Evolutionary conservation across 768 basidiomycete genomes (phyloP).

Genomic region (Suillus hirtellus): DNA sequence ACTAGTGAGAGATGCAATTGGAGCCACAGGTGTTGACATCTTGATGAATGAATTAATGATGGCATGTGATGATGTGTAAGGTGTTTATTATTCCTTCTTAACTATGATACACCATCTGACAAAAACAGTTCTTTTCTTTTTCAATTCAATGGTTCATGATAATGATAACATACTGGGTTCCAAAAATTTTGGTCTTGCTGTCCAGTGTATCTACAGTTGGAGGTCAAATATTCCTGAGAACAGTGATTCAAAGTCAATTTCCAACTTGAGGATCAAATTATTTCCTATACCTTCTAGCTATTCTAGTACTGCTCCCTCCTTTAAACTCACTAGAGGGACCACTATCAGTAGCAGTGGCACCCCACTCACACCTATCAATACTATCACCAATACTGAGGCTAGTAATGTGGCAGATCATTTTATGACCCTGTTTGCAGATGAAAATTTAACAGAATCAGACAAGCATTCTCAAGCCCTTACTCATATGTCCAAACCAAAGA

Average conservation of each 20-base stretch:
- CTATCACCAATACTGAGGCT: neutral
- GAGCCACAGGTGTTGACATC: neutral
- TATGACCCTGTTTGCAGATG: neutral
- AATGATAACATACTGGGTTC: no score
- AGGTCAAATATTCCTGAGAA: no score
- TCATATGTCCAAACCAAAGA: neutral
- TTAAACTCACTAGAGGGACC: neutral
- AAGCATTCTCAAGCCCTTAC: neutral
- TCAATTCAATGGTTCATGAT: neutral
- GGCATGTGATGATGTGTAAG: neutral
- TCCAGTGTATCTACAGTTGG: no score
- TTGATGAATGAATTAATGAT: neutral
- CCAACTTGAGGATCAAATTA: neutral
- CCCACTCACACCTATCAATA: neutral
- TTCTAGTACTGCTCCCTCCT: neutral
- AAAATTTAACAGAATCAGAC: neutral
- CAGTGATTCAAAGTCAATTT: no score
- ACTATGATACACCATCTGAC: neutral
- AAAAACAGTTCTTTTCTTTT: neutral
- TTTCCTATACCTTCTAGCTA: neutral
- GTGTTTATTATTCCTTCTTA: no score
- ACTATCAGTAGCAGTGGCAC: neutral
- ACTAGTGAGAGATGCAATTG: neutral
- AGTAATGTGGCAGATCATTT: neutral
- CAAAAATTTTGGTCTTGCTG: no score